Percentiles rank a stretch among this genome's conserved stretches.
Evolutionary conservation across 768 basidiomycete species (phyloP).

Genomic region (Amanita pallidorosea): DNA sequence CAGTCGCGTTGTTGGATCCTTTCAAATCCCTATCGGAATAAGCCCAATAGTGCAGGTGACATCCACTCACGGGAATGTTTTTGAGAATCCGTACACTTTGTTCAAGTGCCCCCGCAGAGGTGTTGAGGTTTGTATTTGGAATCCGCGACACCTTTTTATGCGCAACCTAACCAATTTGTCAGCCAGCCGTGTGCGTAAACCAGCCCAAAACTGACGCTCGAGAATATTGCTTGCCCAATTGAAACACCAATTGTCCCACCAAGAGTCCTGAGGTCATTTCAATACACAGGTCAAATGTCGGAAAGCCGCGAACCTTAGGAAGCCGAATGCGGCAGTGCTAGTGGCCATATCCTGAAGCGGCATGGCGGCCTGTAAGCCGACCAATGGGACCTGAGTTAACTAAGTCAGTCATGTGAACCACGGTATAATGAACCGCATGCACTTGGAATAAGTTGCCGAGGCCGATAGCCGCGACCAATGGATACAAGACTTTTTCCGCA

Average conservation of each 20-base stretch:
- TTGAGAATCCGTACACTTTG: conserved; percentile 34
- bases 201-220: conserved; percentile 32
- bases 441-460: conserved; percentile 57
- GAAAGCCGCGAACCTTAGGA: conserved; percentile 40
- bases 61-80: conserved; percentile 28
- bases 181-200: not conserved
- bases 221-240: conserved; percentile 60
- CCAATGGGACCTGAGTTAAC: conserved; percentile 42
- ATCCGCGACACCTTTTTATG: conserved; percentile 26
- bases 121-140: conserved; percentile 23
- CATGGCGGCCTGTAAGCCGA: conserved; percentile 80
- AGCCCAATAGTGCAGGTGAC: not conserved
- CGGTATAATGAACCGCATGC: conserved; percentile 6
- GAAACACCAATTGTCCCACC: conserved; percentile 75
- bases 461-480: conserved; percentile 57
- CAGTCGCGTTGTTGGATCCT: conserved; percentile 40
- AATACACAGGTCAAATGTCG: conserved; percentile 3
- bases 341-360: conserved; percentile 83
- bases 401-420: not conserved
- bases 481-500: conserved; percentile 53
- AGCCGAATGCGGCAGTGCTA: conserved; percentile 57
- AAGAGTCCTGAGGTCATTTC: conserved; percentile 33
- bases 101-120: conserved; percentile 29
- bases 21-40: not conserved
- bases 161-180: conserved; percentile 17